Base-by-base conservation (phyloP, 2,329 filamentous ascomycete species). In the Calonectria leucothoes region DNA sequence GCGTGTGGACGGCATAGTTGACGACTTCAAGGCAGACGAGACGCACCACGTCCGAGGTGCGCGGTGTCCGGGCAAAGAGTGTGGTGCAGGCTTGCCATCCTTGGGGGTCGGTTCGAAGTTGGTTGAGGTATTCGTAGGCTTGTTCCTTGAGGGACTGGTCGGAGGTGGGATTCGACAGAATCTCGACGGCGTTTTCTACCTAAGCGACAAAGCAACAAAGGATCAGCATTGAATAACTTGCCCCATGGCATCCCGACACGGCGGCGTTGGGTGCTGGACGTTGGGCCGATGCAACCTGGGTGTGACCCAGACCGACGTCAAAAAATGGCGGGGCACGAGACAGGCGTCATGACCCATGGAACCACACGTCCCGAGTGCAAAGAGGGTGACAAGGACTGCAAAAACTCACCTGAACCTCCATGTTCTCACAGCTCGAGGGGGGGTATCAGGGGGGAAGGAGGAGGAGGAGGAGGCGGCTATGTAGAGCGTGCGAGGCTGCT, bases 141-240 rank as follows among this genome's bases (percentile, higher is more conserved):
- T 98, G 95, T 74, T 87, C 86, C 86, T 96, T 95, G 82, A 97
- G 89, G 77, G 88, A 86, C 81, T 91, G 92, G 85, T 96, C 92
- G 80, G 95, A 94, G 81, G 90, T 87, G 73, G 95, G 94, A 85
- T 96, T 93, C 88, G 93, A 97, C 85, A 95, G 95, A 87, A 98
- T 97, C 85, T 97, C 92, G 87, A 98, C 97, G 85, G 97, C 97
- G 87, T 95, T 96, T 87, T 97, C 94, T 85, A 98, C 93, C 95
- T 98, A 82, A 29, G 65, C 64, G 63, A 51, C 63, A 73, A 37
- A 75, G 78, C 29, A 79, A 75, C 25, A 52, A 25, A 23, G 35
- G 17, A 35, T 72, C 37, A 72, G 70, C 51, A 59, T 27, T 31
- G n/a, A 15, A 15, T 15, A 39, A 25, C 42, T 45, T 45, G 39